Evolutionary conservation across 345 rosid species (phyloP).

Genomic region (Syzygium aromaticum): DNA sequence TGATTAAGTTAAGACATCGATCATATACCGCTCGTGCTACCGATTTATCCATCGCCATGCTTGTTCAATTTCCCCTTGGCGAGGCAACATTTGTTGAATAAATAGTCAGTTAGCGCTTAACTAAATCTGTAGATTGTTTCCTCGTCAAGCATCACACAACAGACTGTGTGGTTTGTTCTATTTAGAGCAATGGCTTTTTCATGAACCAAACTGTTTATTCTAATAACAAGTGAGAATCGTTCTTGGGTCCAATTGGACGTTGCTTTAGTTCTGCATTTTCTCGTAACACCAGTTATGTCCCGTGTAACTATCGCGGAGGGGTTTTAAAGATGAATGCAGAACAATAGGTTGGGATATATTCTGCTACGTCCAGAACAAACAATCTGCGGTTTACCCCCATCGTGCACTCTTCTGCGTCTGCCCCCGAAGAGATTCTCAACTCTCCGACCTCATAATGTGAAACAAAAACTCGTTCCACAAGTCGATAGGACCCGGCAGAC

Average conservation of each 20-base stretch:
- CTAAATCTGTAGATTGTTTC: not conserved
- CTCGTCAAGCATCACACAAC: not conserved
- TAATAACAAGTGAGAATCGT: not conserved
- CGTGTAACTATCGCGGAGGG: not conserved
- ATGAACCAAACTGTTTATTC: not conserved
- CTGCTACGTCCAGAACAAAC: not conserved
- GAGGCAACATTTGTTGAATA: not conserved
- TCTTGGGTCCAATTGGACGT: not conserved
- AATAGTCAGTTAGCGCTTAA: not conserved
- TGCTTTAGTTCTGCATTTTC: not conserved
- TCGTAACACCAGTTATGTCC: not conserved
- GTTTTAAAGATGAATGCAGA: not conserved
- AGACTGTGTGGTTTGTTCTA: not conserved
- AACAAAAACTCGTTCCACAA: constrained; percentile 34
- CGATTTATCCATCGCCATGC: not conserved
- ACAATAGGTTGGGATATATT: not conserved
- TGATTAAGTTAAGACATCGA: not conserved
- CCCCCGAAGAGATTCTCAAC: not conserved
- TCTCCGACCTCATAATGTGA: constrained; percentile 10
- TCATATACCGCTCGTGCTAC: not conserved
- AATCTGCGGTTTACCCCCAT: not conserved
- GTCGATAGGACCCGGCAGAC: constrained; percentile 39
- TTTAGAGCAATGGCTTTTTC: not conserved
- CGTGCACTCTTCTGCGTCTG: not conserved
- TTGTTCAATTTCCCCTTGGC: not conserved